phyloP scores from a whole-genome alignment of 1,284 basidiomycete species.

The Rhodotorula mucilaginosa region DNA sequence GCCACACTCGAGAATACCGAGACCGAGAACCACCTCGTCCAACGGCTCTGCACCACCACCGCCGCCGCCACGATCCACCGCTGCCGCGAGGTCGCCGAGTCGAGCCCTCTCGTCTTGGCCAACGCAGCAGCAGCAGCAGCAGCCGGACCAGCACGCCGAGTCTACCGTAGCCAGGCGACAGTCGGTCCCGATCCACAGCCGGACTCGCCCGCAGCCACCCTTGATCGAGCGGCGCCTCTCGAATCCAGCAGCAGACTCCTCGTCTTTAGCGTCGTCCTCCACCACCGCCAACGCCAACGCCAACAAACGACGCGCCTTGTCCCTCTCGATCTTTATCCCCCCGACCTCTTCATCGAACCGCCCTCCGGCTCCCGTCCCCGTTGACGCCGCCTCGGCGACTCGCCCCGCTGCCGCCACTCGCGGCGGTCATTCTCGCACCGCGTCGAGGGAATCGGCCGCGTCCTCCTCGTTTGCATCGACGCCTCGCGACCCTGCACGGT shows the following conservation, averaged over 20 bases:
- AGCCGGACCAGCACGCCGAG: background rate
- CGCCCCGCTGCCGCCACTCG: background rate
- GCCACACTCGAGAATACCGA: background rate
- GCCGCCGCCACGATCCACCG: too few species aligned
- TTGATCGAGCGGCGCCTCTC: too few species aligned
- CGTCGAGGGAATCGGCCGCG: too few species aligned
- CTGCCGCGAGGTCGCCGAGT: too few species aligned
- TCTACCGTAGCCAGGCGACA: too few species aligned
- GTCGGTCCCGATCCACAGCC: background rate
- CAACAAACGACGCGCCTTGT: background rate
- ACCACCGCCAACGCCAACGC: background rate
- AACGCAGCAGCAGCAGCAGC: background rate
- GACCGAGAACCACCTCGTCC: background rate
- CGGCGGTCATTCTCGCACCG: background rate
- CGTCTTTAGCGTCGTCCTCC: background rate
- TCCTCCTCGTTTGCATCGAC: too few species aligned
- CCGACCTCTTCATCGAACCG: background rate
- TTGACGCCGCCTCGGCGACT: background rate
- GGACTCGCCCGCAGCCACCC: background rate
- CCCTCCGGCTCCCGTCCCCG: background rate
- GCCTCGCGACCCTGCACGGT: too few species aligned
- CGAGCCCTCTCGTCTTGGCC: slow-evolving; percentile 2
- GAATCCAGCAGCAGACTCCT: background rate
- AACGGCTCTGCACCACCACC: background rate
- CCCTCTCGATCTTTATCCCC: slow-evolving; percentile 16